Percentiles rank a stretch among this genome's conserved stretches.
Evolutionary conservation across 2,329 filamentous ascomycete genomes (phyloP).

Genomic region (Scedosporium aurantiacum): DNA sequence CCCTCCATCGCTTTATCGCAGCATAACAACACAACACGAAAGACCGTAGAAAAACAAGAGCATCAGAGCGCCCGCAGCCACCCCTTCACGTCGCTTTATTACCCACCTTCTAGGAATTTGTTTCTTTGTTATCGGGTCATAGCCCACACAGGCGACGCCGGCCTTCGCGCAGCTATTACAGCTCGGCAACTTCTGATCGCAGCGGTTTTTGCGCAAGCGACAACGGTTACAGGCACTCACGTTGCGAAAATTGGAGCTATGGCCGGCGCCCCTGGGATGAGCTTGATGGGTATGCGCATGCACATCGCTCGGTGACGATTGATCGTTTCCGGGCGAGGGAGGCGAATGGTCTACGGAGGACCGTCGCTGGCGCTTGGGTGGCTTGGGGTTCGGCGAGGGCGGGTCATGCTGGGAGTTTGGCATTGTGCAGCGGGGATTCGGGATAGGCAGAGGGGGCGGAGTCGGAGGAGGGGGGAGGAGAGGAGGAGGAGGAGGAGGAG

Average conservation of each 20-base stretch:
- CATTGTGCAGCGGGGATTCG: not conserved
- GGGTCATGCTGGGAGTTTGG: conserved; percentile 29
- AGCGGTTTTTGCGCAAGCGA: conserved; percentile 83
- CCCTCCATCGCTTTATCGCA: not conserved
- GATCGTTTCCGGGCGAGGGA: conserved; percentile 23
- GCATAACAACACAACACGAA: not conserved
- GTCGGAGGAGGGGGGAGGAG: not conserved
- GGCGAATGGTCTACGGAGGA: conserved; percentile 38
- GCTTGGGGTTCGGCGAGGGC: conserved; percentile 38
- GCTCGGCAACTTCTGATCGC: conserved; percentile 83
- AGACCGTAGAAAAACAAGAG: too few relatives aligned
- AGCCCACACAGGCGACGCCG: conserved; percentile 83
- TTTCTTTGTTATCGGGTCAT: conserved; percentile 91
- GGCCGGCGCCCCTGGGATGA: conserved; percentile 34
- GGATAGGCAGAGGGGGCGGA: not conserved
- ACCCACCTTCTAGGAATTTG: conserved; percentile 87
- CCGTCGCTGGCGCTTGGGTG: conserved; percentile 46
- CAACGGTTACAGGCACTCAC: conserved; percentile 94
- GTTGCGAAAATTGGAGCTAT: conserved; percentile 64
- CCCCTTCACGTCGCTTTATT: too few relatives aligned
- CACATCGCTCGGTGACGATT: conserved; percentile 19
- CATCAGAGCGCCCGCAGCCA: too few relatives aligned
- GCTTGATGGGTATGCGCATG: conserved; percentile 14
- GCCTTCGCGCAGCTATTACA: conserved; percentile 91
- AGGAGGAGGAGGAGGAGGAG: not conserved